Evolutionary conservation across 2,329 filamentous ascomycete species (phyloP), one percentile per base, ranked within the genome.

Genomic region (Cordyceps pruinosa): DNA sequence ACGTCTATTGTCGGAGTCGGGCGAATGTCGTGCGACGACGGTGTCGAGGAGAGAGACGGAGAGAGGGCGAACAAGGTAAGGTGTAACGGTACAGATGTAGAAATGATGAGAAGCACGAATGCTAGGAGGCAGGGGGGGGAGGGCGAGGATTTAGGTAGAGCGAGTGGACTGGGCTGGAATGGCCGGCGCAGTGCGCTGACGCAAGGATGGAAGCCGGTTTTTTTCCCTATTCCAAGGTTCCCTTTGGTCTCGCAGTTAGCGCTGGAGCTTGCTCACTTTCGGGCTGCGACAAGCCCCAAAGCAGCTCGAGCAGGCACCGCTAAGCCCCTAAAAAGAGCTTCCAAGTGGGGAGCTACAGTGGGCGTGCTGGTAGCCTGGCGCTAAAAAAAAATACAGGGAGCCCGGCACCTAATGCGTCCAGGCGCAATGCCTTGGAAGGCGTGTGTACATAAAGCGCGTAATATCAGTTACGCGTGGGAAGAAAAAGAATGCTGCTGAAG

Each of bases 151-250:
- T 21, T 21, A 32, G 37, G 10, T 23, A 17, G 37, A 17, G 17
- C 13, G 28, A 35, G 19, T 12, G 19, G 41, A 47, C 30, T 46
- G 51, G 51, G 30, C 46, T 47, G 51, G 37, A 26, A n/a, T 17
- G 13, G 34, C 23, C 17, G 47, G 50, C 21, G 32, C 44, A 25
- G n/a, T 7, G 32, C n/a, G 41, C 51, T 55, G 51, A 55, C 51
- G 51, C 51, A 46, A 55, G 51, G 51, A 55, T 55, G 42, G 51
- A 55, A 55, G 51, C 51, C 46, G 51, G 51, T 46, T 55, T 55
- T 55, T 44, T 34, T 34, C 28, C 2, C 32, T 19, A 15, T 10
- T 39, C 4, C 15, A 32, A 32, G 28, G n/a, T 39, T n/a, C 13
- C 8, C 23, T 28, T 32, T 34, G 13, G 15, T 21, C 10, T 50